Evolutionary conservation across 2,329 filamentous ascomycete species (phyloP).

Genomic region (Scolecobasidium constrictum): DNA sequence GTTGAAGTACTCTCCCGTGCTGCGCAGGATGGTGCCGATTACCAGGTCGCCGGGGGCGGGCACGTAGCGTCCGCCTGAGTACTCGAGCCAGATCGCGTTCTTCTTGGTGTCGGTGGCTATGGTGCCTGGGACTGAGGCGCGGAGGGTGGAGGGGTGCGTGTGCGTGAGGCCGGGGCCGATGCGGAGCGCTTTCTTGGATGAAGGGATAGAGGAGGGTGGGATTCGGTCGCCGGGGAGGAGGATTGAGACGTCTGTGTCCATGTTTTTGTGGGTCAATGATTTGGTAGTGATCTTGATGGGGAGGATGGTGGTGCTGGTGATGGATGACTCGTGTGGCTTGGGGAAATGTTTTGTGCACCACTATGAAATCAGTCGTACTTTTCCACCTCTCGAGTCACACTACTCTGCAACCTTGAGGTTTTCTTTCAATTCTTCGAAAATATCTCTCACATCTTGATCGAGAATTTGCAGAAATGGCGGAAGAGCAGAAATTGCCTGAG

Average conservation of each 20-base stretch:
- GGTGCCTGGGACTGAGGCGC: constrained; percentile 56
- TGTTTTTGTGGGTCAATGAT: background rate
- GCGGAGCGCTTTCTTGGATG: constrained; percentile 56
- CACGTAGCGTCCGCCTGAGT: constrained; percentile 60
- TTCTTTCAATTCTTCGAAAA: background rate
- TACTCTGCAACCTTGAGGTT: too few relatives aligned
- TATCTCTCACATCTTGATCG: background rate
- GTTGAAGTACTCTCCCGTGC: constrained; percentile 66
- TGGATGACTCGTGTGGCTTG: too few relatives aligned
- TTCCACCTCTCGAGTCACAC: too few relatives aligned
- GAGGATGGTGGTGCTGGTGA: too few relatives aligned
- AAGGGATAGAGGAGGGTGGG: constrained; percentile 54
- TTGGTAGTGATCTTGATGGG: background rate
- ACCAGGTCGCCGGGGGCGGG: constrained; percentile 76
- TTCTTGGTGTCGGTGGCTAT: constrained; percentile 59
- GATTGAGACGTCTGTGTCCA: constrained; percentile 4
- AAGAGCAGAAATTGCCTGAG: constrained; percentile 10
- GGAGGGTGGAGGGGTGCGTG: constrained; percentile 63
- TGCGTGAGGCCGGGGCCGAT: constrained; percentile 77
- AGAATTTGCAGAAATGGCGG: too few relatives aligned
- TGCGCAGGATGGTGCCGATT: constrained; percentile 74
- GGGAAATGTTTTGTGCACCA: too few relatives aligned
- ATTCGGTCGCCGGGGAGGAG: constrained; percentile 77
- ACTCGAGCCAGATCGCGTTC: constrained; percentile 70
- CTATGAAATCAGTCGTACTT: too few relatives aligned